Base-by-base conservation (phyloP, 768 basidiomycete genomes). In the Pisolithus sp. region DNA sequence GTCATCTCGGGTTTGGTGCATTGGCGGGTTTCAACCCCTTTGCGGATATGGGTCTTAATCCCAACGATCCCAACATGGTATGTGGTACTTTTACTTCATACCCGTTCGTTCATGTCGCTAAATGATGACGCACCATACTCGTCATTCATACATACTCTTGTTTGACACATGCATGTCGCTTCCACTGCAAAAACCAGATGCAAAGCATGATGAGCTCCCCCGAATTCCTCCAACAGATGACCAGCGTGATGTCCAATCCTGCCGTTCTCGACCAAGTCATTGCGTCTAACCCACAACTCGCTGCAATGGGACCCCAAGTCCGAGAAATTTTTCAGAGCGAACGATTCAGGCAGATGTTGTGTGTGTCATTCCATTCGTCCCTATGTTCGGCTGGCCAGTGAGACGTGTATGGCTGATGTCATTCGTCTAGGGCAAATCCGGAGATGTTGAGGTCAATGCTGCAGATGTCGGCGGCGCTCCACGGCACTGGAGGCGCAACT, bases 31-130 rank as follows among this genome's bases (percentile, higher is more conserved):
- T 94, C 64, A 97, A 98, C 61, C 95, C 96, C 0, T 98, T 99
- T 62, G 77, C 86, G 0, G 86, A 86, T 4, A 83, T 95, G 81
- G 95, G 94, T 1, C 46, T 95, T 41, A 99, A 99, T 63, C 75
- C 80, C 4, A 90, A 89, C 59, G 95, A 97, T 65, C 94, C 94
- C 0, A 96, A 97, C 66, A 89, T 95, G 82, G 92, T 91, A 53
- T 57, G 80, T 54, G 15, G 31, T 71, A 42, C 36, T 20, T 38
- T 15, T 39, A 18, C 7, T 18, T 10, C 23, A 26, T 28, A 9
- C n/a, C 13, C 13, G 4, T 9, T 17, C 21, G 26, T 20, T 23
- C n/a, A 38, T 17, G 3, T 15, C 8, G 26, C 38, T 41, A 31
- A 34, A 34, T 18, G 31, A 17, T n/a, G 43, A n/a, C 36, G 40